Percentiles rank a stretch among this genome's conserved stretches.
phyloP scores from a whole-genome alignment of 2,329 filamentous ascomycete species.

The Amesomyces nigricolor region DNA sequence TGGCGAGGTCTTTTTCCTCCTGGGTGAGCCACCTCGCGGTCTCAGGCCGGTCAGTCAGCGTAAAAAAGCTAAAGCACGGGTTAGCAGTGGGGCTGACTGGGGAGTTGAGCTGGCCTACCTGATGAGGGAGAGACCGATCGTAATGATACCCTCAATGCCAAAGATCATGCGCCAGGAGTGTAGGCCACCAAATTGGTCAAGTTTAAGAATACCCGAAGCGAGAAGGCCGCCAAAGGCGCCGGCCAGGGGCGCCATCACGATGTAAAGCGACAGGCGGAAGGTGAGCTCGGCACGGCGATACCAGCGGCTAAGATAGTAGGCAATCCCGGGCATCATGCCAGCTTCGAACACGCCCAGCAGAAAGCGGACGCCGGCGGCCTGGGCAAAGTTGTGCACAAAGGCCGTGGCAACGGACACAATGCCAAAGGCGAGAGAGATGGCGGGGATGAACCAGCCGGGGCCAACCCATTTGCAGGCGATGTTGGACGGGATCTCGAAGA shows the following conservation, averaged over 20 bases:
- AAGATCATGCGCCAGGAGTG: slow-evolving; percentile 66
- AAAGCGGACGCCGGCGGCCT: slow-evolving; percentile 50
- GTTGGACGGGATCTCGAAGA: slow-evolving; percentile 58
- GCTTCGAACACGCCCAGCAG: slow-evolving; percentile 56
- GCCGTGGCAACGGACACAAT: slow-evolving; percentile 52
- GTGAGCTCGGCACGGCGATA: slow-evolving; percentile 57
- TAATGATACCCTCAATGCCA: slow-evolving; percentile 63
- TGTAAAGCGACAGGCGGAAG: slow-evolving; percentile 56
- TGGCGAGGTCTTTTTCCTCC: slow-evolving; percentile 58
- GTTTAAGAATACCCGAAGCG: slow-evolving; percentile 54
- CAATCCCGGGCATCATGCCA: slow-evolving; percentile 58
- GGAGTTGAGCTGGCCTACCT: not conserved
- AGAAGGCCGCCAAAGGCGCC: slow-evolving; percentile 62
- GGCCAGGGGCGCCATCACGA: slow-evolving; percentile 58
- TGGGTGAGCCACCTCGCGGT: slow-evolving; percentile 59
- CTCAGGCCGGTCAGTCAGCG: slow-evolving; percentile 60
- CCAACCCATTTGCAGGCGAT: slow-evolving; percentile 58
- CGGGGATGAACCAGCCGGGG: slow-evolving; percentile 57
- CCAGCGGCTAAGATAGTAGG: slow-evolving; percentile 57
- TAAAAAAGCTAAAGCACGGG: slow-evolving; percentile 41
- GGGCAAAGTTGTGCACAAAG: slow-evolving; percentile 47
- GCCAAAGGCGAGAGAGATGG: slow-evolving; percentile 50
- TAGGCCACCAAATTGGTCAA: slow-evolving; percentile 51
- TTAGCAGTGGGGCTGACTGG: not conserved
- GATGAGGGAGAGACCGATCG: slow-evolving; percentile 46